Evolutionary conservation across 441 rosid genomes (phyloP).

Genomic region (Populus hybrid): DNA sequence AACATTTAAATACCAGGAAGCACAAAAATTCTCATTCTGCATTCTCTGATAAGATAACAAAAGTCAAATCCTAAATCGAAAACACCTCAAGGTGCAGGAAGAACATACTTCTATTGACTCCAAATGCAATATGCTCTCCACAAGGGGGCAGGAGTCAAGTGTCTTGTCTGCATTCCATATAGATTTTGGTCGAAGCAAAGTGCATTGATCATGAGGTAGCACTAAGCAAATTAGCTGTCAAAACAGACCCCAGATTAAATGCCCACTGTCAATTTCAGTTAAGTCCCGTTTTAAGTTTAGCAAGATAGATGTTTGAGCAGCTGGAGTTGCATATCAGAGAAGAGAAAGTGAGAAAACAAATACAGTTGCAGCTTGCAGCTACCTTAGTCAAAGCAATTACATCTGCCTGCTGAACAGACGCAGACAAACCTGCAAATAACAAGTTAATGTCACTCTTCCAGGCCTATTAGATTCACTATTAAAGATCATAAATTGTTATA

Average conservation of each 20-base stretch:
- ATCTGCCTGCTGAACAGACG: slow-evolving; percentile 55
- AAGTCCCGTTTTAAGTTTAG: slow-evolving; percentile 5
- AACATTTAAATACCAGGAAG: not conserved
- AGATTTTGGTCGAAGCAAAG: slow-evolving; percentile 67
- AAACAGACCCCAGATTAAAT: slow-evolving; percentile 8
- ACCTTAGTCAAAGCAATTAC: slow-evolving; percentile 81
- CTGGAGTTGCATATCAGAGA: slow-evolving; percentile 5
- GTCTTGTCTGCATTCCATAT: slow-evolving; percentile 85
- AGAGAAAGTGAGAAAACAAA: not conserved
- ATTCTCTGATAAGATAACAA: not conserved
- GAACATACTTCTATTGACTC: slow-evolving; percentile 81
- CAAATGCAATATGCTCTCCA: slow-evolving; percentile 79
- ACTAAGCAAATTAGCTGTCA: slow-evolving; percentile 78
- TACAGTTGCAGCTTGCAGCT: not conserved
- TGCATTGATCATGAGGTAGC: slow-evolving; percentile 60
- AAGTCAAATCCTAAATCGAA: not conserved
- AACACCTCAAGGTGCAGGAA: not conserved
- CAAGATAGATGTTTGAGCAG: not conserved
- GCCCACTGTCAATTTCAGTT: not conserved
- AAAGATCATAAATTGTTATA: not conserved
- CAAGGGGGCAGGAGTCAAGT: slow-evolving; percentile 51
- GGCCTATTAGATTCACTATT: not conserved
- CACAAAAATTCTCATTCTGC: not conserved
- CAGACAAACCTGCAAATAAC: slow-evolving; percentile 47
- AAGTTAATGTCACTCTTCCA: slow-evolving; percentile 10